Evolutionary conservation across 306 rosid species (phyloP), one percentile per base, ranked within the genome.

Genomic region (Cicer yamashitae): DNA sequence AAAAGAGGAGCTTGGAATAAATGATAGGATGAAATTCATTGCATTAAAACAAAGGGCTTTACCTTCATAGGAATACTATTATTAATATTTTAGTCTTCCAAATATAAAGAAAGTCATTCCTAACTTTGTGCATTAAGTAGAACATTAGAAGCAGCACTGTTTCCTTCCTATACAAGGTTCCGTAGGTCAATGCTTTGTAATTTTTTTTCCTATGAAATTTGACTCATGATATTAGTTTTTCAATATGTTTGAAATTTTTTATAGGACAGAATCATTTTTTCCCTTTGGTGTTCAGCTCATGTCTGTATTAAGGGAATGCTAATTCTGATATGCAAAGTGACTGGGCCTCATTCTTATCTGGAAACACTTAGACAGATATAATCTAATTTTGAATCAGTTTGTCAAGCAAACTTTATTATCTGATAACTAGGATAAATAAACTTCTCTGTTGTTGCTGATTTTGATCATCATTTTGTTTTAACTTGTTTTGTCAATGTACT

Each of bases 401-500:
- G 63, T 74, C 38, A 66, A 30, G 57, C 40, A 34, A 77, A 43
- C 44, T 77, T 77, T 38, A 37, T 77, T 38, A 37, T 50, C 34
- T 46, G 70, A 37, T 52, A 30, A 52, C 71, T 72, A 30, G 75
- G 70, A 20, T 53, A 25, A 63, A 59, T 54, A 57, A 78, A 58
- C 15, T 74, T 87, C 52, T 74, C 70, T 70, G 46, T 77, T 69
- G 52, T 53, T 67, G 61, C 52, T 66, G 14, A 51, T 75, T 62
- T 74, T 46, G 43, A 59, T 57, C 71, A 70, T 72, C 8, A 58
- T 14, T 30, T 30, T 70, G 58, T 45, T 73, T 74, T 77, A 39
- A 83, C 81, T 38, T 78, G 3, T 72, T 74, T 75, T 84, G 58
- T 71, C 75, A 64, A 70, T 61, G 76, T 74, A 40, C 76, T 88